Evolutionary conservation across 2,329 filamentous ascomycete species (phyloP), one percentile per base, ranked within the genome.

Genomic region (Colletotrichum musae): DNA sequence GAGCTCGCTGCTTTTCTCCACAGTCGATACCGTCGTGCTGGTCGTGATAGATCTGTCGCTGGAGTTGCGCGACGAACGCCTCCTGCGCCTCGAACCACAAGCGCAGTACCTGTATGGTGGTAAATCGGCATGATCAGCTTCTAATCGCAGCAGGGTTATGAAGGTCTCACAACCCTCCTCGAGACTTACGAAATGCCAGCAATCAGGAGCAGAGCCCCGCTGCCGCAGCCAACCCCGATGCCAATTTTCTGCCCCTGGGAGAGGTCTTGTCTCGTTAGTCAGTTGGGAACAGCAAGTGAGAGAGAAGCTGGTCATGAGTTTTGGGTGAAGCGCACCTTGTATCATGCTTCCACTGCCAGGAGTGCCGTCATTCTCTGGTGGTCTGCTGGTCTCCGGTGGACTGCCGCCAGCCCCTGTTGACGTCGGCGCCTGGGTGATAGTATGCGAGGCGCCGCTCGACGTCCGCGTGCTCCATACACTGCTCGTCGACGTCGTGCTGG

Each of bases 181-280:
- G 50, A 53, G 24, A 57, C 54, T 57, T 24, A 57, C 54, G 54
- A 24, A 21, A 57, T 57, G 18, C 54, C 39, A 13, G 36, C 54
- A 13, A 57, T 45, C 10, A 50, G 4, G 7, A 50, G 10, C 5
- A 60, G 15, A 16, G 15, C 47, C 24, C 32, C 47, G 45, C 58
- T 36, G 43, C 58, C 58, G 26, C 43, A 50, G 3, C 58, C 58
- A 9, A 60, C 43, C 24, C 58, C 58, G 24, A 60, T 60, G 6
- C 58, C 58, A 4, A 60, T 51, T 26, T n/a, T 47, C 10, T 57
- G 54, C 15, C 21, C 36, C 7, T 26, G 15, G 21, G 32, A 24
- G 4, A 57, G 36, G 6, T 57, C 54, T 54, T 28, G 36, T 56
- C 18, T 7, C 41, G 16, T 13, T 12, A 43, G 41, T 16, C 13